A percentile compares a stretch with the other conserved stretches of the same genome.
phyloP scores from a whole-genome alignment of 31 red algal genomes.

The Endocladia muricata region DNA sequence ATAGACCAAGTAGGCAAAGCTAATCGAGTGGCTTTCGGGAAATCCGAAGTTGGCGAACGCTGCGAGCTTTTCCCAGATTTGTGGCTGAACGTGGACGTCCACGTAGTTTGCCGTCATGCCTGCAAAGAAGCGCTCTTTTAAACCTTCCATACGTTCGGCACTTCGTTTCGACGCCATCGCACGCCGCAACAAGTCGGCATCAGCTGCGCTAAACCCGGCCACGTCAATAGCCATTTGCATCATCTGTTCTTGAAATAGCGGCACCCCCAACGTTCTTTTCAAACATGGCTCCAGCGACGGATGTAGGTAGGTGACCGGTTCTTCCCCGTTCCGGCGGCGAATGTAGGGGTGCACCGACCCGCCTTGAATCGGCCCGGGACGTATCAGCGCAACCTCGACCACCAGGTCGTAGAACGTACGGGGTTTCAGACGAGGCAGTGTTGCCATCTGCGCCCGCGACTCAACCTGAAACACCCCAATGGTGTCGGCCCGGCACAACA shows the following conservation, averaged over 20 bases:
- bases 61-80: conserved; percentile 29
- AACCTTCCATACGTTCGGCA: conserved; percentile 34
- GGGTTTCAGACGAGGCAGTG: conserved; percentile 50
- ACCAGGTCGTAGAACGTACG: conserved; percentile 46
- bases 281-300: conserved; percentile 44
- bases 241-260: conserved; percentile 81
- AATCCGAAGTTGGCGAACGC: conserved; percentile 68
- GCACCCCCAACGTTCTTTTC: conserved; percentile 54
- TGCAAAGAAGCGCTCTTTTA: conserved; percentile 28
- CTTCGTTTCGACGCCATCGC: conserved; percentile 80
- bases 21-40: conserved; percentile 65
- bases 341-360: conserved; percentile 41
- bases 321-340: conserved; percentile 40
- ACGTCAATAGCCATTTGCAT: conserved; percentile 53
- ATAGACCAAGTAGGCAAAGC: conserved; percentile 51
- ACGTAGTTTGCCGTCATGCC: conserved; percentile 17
- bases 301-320: conserved; percentile 26
- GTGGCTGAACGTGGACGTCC: neutral
- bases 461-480: conserved; percentile 77
- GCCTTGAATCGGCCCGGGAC: conserved; percentile 64
- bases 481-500: conserved; percentile 36
- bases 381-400: conserved; percentile 51
- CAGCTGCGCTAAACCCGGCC: conserved; percentile 56
- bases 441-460: conserved; percentile 29
- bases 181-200: conserved; percentile 65